Evolutionary conservation across 768 basidiomycete species (phyloP).

Genomic region (Tulasnella sp.): DNA sequence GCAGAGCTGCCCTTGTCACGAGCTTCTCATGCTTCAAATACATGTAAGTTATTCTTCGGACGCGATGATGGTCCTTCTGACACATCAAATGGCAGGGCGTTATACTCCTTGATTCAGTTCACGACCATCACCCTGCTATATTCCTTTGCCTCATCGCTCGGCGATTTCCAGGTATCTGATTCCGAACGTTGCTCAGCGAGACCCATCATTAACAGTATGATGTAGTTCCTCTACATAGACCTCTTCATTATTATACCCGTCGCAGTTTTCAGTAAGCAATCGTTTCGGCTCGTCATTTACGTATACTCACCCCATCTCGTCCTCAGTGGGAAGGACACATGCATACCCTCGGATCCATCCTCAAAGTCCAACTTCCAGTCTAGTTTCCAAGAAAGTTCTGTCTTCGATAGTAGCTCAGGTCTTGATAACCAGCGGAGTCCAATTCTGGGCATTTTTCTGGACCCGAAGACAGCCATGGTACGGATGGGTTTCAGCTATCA

Average conservation of each 20-base stretch:
- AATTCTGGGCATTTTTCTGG: constrained; percentile 90
- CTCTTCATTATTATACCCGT: constrained; percentile 97
- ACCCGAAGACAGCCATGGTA: constrained; percentile 85
- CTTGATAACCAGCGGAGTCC: constrained; percentile 76
- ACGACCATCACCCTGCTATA: constrained; percentile 96
- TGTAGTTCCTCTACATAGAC: constrained; percentile 94
- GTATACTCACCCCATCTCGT: neutral
- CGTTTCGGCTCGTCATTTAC: neutral
- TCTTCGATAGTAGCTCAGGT: constrained; percentile 93
- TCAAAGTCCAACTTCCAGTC: constrained; percentile 91
- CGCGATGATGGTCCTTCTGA: constrained; percentile 34
- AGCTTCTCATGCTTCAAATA: constrained; percentile 99
- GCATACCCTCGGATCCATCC: constrained; percentile 85
- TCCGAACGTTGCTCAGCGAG: neutral
- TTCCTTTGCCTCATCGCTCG: constrained; percentile 93
- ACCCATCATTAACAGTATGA: constrained; percentile 35
- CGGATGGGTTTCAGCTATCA: constrained; percentile 38
- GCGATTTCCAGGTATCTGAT: constrained; percentile 84
- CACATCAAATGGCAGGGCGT: constrained; percentile 63
- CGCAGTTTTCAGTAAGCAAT: constrained; percentile 85
- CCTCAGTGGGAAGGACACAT: constrained; percentile 88
- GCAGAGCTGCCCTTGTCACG: constrained; percentile 92
- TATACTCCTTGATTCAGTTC: constrained; percentile 98
- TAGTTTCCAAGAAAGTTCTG: constrained; percentile 94
- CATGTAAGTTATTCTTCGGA: constrained; percentile 64